phyloP scores from a whole-genome alignment of 2,329 filamentous ascomycete species.

The Penicillium sclerotiorum region DNA sequence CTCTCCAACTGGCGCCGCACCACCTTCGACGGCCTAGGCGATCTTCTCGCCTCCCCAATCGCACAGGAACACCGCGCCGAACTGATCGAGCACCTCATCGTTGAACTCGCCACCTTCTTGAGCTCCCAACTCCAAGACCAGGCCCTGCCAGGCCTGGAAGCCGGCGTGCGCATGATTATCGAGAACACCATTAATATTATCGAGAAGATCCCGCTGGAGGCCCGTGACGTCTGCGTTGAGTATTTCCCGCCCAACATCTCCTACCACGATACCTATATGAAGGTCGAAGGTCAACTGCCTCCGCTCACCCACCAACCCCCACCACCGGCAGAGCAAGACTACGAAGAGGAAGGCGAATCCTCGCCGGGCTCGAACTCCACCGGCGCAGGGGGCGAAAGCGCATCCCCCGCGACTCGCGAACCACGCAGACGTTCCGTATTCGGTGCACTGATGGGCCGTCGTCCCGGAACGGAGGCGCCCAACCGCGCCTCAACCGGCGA shows the following conservation, averaged over 20 bases:
- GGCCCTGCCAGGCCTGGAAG: constrained; percentile 78
- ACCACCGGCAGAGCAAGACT: constrained; percentile 22
- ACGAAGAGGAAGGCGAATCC: constrained; percentile 24
- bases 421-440: constrained; percentile 47
- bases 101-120: constrained; percentile 68
- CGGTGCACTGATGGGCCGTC: constrained; percentile 40
- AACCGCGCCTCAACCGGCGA: constrained; percentile 16
- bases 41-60: constrained; percentile 66
- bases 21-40: constrained; percentile 85
- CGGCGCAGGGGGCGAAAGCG: constrained; percentile 14
- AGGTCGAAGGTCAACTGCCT: constrained; percentile 71
- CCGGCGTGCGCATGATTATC: constrained; percentile 87
- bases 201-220: constrained; percentile 84
- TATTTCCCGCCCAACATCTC: constrained; percentile 78
- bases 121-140: constrained; percentile 75
- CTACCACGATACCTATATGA: constrained; percentile 77
- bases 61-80: constrained; percentile 67
- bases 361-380: constrained; percentile 26
- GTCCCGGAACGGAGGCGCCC: constrained; percentile 9
- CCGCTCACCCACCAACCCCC: constrained; percentile 46
- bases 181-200: constrained; percentile 86
- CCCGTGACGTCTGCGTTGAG: constrained; percentile 82
- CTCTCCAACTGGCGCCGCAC: constrained; percentile 91
- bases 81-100: constrained; percentile 71
- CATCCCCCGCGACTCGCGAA: constrained; percentile 25